These are phyloP conservation scores for Podaxis sp. DNA, from an alignment of 768 basidiomycete species.

Conservation along the genomic window DNA sequence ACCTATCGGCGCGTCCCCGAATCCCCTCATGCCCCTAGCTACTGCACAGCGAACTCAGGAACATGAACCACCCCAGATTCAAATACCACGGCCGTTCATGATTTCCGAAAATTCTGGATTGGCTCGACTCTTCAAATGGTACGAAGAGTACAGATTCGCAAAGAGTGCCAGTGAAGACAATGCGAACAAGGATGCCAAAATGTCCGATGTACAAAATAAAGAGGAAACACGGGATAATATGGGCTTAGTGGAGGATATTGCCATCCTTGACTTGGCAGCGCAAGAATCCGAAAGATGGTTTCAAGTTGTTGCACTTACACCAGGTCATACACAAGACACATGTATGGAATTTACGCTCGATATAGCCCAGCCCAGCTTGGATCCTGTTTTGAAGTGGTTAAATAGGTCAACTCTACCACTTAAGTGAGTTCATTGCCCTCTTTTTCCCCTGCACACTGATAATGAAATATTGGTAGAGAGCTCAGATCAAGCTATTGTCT, in stretches of 20 bases:
- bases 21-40: neutral
- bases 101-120: conserved; percentile 6
- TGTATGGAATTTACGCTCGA: conserved; percentile 23
- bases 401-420: conserved; percentile 21
- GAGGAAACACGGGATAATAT: neutral
- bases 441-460: neutral
- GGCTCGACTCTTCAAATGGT: conserved; percentile 9
- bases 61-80: neutral
- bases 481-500: conserved; percentile 37
- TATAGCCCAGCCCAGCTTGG: conserved; percentile 23
- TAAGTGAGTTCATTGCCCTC: conserved; percentile 27
- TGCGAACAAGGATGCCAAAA: neutral
- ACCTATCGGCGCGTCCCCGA: neutral
- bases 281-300: conserved; percentile 23
- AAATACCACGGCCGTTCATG: neutral
- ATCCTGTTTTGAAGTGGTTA: conserved; percentile 34
- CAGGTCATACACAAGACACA: conserved; percentile 12
- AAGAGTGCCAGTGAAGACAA: neutral
- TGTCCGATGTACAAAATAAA: neutral
- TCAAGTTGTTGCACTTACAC: conserved; percentile 14
- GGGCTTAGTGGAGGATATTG: conserved; percentile 3
- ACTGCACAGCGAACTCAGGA: neutral
- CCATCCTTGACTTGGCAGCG: neutral
- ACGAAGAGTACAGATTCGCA: conserved; percentile 1
- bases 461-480: conserved; percentile 23